Evolutionary conservation across 257 asterid genomes (phyloP), one percentile per base, ranked within the genome.

Genomic region (Datura wrightii): DNA sequence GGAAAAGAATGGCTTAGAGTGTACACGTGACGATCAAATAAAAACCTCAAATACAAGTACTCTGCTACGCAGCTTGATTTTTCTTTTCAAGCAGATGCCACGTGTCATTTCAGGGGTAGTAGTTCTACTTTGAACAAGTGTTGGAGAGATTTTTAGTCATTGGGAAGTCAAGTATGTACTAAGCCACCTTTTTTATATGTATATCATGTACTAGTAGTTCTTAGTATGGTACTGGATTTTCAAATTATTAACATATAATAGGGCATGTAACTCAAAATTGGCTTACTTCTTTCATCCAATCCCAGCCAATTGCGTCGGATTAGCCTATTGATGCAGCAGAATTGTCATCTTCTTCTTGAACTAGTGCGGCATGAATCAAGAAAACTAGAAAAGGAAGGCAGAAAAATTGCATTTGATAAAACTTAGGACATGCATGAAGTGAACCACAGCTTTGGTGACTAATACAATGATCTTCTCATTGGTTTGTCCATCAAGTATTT

Each of bases 401-500:
- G 34, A 79, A 42, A 10, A 54, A 44, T 37, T 52, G 62, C 41
- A 74, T 58, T 42, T 66, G 13, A 50, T 3, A 24, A 50, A 48
- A 72, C n/a, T 71, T 44, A 44, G 58, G 58, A 10, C 3, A 39
- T n/a, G 18, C 79, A 2, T 4, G 5, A 71, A n/a, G 3, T 34
- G 82, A 79, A 65, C 41, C 44, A 48, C 5, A 46, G 59, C 48
- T 46, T 18, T 24, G 31, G 31, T 24, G 31, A 24, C 31, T 24
- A 24, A 24, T 24, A 24, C 31, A 24, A 24, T 24, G 31, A 24
- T 24, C 31, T 24, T 24, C 31, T 31, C 89, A 39, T 91, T 83
- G 94, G 83, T 71, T 87, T 79, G 86, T 85, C 84, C 93, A 83
- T 82, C 71, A 10, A 54, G 50, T 50, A 65, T 65, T 13, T 86